Evolutionary conservation across 23 red algal species (phyloP), one percentile per base, ranked within the genome.

Genomic region (Gracilaria domingensis): DNA sequence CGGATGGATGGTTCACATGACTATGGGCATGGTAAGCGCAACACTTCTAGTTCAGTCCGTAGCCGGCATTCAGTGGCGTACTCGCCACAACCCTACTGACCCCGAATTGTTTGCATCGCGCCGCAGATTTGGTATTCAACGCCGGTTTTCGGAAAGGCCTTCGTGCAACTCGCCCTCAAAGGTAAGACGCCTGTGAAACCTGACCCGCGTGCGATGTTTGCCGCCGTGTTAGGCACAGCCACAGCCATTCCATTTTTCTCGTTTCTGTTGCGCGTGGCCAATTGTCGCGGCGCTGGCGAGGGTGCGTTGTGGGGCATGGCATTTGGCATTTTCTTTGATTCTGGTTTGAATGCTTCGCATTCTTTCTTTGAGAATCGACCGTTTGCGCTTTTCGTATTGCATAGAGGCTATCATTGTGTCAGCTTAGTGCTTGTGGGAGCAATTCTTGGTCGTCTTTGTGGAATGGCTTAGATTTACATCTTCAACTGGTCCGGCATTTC

Each of bases 241-340:
- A 77, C 74, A 14, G 87, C 87, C 34, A 79, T 90, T 26, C 87
- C 87, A 24, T 90, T 90, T 71, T 90, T 90, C 55, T 81, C 87
- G 11, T 79, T 90, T 24, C 37, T 90, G 71, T 30, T 90, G 50
- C 54, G 71, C 16, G 87, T 90, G 28, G 87, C 64, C 40, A 74
- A 81, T 71, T 77, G 71, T 51, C 87, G 87, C 29, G 60, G 66
- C 32, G 40, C 74, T 69, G 87, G 87, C 33, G 87, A 90, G 61
- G 87, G 71, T 34, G 73, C 87, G 5, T n/a, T 90, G 37, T 90
- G 87, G 87, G 87, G 87, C 8, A 42, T 90, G 57, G 87, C 87
- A 39, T 64, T 90, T 26, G 87, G 71, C 16, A 36, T 90, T 33
- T 90, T 90, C 57, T 66, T 90, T 21, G 87, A 90, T 61, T 60